Conservation (phyloP, 495 filamentous ascomycete genomes). For the Aspergillus diversus region DNA sequence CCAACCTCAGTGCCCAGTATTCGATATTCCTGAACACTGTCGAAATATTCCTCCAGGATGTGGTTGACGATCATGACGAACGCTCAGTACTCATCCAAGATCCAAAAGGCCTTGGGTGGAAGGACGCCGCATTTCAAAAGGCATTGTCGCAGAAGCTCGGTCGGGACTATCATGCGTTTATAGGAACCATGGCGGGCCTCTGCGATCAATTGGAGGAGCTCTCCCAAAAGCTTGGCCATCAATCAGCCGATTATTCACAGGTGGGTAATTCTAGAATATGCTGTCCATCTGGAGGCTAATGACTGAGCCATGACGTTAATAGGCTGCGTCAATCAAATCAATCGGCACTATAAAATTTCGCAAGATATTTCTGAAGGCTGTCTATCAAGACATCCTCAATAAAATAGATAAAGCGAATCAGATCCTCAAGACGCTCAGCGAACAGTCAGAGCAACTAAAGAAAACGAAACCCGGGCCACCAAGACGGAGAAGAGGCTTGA, state of each 20-base stretch:
- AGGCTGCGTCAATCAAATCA: background rate
- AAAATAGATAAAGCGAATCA: slow-evolving; percentile 28
- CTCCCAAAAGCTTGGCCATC: background rate
- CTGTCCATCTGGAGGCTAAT: too few species aligned
- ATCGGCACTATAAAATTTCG: slow-evolving; percentile 13
- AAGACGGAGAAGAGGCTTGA: slow-evolving; percentile 3
- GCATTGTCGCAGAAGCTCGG: slow-evolving; percentile 15
- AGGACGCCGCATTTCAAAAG: background rate
- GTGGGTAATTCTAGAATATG: background rate
- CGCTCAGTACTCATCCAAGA: background rate
- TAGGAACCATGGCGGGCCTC: background rate
- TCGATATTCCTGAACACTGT: slow-evolving; percentile 29
- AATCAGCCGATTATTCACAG: background rate
- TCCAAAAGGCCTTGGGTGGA: background rate
- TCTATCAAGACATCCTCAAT: slow-evolving; percentile 27
- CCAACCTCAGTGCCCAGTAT: slow-evolving; percentile 26
- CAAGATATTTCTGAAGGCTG: slow-evolving; percentile 27
- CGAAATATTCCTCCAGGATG: slow-evolving; percentile 24
- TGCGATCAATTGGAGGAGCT: background rate
- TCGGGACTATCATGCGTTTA: background rate
- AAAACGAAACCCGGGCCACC: background rate
- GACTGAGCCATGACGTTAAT: too few species aligned
- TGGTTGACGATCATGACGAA: slow-evolving; percentile 21
- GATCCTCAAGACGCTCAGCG: slow-evolving; percentile 22
- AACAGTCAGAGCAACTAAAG: slow-evolving; percentile 14